Base-by-base conservation (phyloP, 805 yeast species). In the Debaryomyces tyrocola region DNA sequence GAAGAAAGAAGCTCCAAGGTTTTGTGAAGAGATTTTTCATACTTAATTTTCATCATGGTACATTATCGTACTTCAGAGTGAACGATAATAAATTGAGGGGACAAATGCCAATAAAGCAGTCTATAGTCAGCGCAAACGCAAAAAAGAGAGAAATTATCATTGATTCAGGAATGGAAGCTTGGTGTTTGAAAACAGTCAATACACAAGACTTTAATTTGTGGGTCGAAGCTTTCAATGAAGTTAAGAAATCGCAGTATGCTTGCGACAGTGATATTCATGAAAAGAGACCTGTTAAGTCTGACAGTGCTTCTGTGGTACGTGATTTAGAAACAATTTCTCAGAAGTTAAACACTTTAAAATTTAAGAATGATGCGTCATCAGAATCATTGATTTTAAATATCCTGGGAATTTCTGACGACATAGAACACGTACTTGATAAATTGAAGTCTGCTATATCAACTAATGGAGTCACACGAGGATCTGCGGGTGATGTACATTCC, bases 161-260 rank as follows among this genome's bases (percentile, higher is more conserved):
- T 48, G 97, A 94, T 63, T 90, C 97, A 0, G 98, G 98, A 2
- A 84, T 92, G 82, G 98, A 92, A 62, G 83, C 87, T 8, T 92
- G 98, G 98, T 83, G 82, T 33, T 72, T 92, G 49, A 88, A 87
- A 56, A 87, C 97, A 0, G 68, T 74, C 40, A 81, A 75, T 46
- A 65, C 67, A 9, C 72, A 75, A 6, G 91, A 87, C 52, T 94
- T 90, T 77, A 78, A 82, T 31, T 74, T 79, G 5, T 94, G 99
- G 99, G 79, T 86, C 11, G 77, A 82, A 43, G 96, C 96, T 1
- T 78, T 91, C 52, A 85, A 89, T 56, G 66, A 66, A 17, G 66
- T 79, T 43, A 80, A 73, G 62, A 60, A 67, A 55, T n/a, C 40
- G 10, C 53, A 43, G 8, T 45, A 48, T 9, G 50, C 31, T 12